These are phyloP conservation scores for Eucalyptus coolabah DNA, from an alignment of 345 rosid genomes.

Conservation along the genomic window DNA sequence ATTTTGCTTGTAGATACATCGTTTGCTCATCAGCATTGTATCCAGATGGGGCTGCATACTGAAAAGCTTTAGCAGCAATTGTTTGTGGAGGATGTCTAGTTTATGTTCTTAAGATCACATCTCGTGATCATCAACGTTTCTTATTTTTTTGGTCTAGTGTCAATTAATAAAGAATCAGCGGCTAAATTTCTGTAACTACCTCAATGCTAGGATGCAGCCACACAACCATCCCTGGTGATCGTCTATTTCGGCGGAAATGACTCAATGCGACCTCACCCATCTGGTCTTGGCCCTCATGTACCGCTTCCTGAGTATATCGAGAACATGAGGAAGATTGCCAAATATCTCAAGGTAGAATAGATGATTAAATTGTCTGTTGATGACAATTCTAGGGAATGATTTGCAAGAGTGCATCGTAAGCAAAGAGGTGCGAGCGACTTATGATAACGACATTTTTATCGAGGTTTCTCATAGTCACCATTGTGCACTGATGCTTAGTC, in stretches of 20 bases:
- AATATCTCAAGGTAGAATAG: slow-evolving; percentile 56
- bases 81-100: background rate
- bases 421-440: background rate
- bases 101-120: background rate
- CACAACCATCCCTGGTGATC: slow-evolving; percentile 77
- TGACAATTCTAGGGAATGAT: background rate
- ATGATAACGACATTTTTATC: background rate
- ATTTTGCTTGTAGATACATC: background rate
- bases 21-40: background rate
- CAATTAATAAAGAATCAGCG: background rate
- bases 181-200: background rate
- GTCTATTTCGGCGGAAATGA: slow-evolving; percentile 98
- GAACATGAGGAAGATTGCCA: slow-evolving; percentile 71
- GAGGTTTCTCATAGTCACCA: background rate
- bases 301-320: slow-evolving; percentile 58
- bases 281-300: slow-evolving; percentile 74
- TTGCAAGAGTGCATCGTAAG: background rate
- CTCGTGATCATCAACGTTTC: background rate
- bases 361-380: background rate
- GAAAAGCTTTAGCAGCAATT: background rate
- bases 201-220: slow-evolving; percentile 32
- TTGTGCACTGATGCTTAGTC: background rate
- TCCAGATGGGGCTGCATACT: background rate
- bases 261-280: slow-evolving; percentile 51
- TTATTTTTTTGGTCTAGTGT: background rate